These are phyloP conservation scores for Pythium angustatum DNA, from an alignment of 352 stramenopile species.

Conservation along the genomic window DNA sequence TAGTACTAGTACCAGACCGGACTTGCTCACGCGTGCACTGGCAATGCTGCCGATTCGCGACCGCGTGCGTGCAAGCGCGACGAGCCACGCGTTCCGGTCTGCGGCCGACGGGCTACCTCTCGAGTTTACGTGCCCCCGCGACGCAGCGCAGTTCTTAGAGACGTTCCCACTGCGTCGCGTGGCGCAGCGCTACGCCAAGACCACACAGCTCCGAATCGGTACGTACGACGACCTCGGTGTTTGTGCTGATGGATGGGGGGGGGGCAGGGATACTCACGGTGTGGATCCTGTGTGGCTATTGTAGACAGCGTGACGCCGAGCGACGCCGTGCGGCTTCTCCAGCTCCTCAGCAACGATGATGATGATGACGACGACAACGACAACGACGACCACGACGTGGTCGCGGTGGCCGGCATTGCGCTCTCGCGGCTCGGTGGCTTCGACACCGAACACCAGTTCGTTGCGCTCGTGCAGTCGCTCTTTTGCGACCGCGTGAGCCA, in stretches of 20 bases:
- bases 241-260: background rate
- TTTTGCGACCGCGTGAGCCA: conserved; percentile 54
- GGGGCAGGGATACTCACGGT: background rate
- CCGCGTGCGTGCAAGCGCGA: conserved; percentile 14
- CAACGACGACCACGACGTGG: conserved; percentile 34
- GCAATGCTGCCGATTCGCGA: conserved; percentile 15
- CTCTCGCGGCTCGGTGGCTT: conserved; percentile 36
- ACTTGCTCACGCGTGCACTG: conserved; percentile 30
- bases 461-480: conserved; percentile 51
- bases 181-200: conserved; percentile 8
- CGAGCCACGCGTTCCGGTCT: conserved; percentile 11
- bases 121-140: background rate
- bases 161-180: background rate
- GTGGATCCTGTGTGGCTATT: background rate
- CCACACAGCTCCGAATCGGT: conserved; percentile 4
- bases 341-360: conserved; percentile 39
- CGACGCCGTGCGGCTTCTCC: conserved; percentile 33
- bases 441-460: conserved; percentile 30
- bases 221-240: background rate
- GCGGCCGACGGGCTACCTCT: conserved; percentile 17
- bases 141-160: conserved; percentile 7
- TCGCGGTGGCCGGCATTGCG: conserved; percentile 33
- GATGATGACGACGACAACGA: conserved; percentile 40
- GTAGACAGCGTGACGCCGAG: conserved; percentile 1
- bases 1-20: too few species aligned